Evolutionary conservation across 2,329 filamentous ascomycete species (phyloP).

Genomic region (Chaetomium strumarium): DNA sequence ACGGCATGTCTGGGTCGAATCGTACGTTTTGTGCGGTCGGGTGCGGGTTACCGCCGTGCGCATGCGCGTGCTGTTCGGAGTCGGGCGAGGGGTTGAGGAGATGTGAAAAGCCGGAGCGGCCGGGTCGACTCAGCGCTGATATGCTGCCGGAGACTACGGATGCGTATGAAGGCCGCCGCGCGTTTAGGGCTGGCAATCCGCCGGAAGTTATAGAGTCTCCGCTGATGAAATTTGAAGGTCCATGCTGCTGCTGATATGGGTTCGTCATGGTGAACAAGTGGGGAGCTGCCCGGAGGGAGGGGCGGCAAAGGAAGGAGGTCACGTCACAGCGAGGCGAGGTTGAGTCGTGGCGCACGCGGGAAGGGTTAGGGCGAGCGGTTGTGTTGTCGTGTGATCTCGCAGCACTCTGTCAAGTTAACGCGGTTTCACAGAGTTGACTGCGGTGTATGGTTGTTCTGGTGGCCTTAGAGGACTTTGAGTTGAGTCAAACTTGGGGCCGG

Average conservation of each 20-base stretch:
- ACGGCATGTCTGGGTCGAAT: constrained; percentile 14
- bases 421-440: too few relatives aligned
- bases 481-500: background rate
- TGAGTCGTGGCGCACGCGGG: background rate
- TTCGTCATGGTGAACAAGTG: constrained; percentile 36
- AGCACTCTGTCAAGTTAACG: too few relatives aligned
- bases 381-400: too few relatives aligned
- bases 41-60: constrained; percentile 30
- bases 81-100: constrained; percentile 46
- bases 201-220: constrained; percentile 28
- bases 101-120: constrained; percentile 44
- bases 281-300: constrained; percentile 10
- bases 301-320: background rate
- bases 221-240: constrained; percentile 30
- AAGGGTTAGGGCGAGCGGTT: background rate
- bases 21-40: constrained; percentile 22
- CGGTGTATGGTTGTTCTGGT: too few relatives aligned
- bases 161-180: constrained; percentile 38
- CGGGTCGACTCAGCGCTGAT: constrained; percentile 33
- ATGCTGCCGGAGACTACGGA: constrained; percentile 36
- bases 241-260: constrained; percentile 34
- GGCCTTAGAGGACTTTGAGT: too few relatives aligned
- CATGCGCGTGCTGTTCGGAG: constrained; percentile 21
- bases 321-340: constrained; percentile 6
- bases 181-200: constrained; percentile 28